A percentile compares a stretch with the other conserved stretches of the same genome.
Evolutionary conservation across 805 yeast species (phyloP).

Genomic region (Wickerhamiella parazyma): DNA sequence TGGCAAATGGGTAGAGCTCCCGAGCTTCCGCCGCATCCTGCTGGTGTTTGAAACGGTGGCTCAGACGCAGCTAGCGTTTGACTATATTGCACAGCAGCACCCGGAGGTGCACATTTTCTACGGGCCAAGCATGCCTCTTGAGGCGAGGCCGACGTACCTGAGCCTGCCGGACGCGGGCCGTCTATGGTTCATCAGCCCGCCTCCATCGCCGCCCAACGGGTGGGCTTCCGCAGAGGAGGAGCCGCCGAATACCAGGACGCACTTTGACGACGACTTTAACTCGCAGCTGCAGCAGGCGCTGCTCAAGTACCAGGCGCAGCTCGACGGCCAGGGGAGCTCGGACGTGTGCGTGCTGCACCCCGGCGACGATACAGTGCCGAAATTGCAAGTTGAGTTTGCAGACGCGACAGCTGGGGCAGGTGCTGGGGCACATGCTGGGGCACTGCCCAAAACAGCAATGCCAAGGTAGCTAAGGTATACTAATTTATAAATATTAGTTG

Average conservation of each 20-base stretch:
- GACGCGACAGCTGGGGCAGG: not conserved
- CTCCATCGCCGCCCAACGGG: constrained; percentile 20
- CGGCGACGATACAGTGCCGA: constrained; percentile 1
- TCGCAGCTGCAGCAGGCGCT: constrained; percentile 14
- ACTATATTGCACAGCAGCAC: not conserved
- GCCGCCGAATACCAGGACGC: constrained; percentile 16
- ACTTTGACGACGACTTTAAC: constrained; percentile 17
- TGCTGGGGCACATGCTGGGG: too few species aligned
- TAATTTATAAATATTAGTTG: constrained; percentile 17
- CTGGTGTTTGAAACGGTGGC: constrained; percentile 14
- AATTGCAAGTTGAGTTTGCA: constrained; percentile 1
- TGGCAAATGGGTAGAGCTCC: constrained; percentile 13
- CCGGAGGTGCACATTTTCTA: not conserved
- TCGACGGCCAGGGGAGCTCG: not conserved
- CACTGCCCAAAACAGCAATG: too few species aligned
- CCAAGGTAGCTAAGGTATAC: not conserved
- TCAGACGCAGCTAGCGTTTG: constrained; percentile 10
- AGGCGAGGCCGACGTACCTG: constrained; percentile 9
- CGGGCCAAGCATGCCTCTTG: constrained; percentile 6
- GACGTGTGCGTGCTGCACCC: constrained; percentile 6
- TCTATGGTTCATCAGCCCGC: constrained; percentile 19
- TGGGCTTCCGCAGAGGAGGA: constrained; percentile 18
- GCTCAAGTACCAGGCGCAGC: constrained; percentile 1
- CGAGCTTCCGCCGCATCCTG: constrained; percentile 17
- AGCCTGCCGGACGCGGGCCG: constrained; percentile 18